These are phyloP conservation scores for Mrakiaceae sp. DNA, from an alignment of 1,284 basidiomycete species.

Conservation along the genomic window DNA sequence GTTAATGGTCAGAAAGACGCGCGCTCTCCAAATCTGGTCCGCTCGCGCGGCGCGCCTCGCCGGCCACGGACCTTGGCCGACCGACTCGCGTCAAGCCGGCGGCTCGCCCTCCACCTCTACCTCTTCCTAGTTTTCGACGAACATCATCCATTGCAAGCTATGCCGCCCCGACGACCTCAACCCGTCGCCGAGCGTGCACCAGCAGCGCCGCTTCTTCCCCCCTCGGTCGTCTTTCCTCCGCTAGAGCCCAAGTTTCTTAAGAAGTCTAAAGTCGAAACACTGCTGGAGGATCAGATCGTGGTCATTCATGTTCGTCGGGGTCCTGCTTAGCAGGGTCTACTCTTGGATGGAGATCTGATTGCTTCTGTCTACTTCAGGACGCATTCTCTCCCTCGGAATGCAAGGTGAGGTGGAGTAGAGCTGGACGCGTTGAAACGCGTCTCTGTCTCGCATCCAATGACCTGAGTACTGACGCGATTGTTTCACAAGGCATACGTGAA, in stretches of 20 bases:
- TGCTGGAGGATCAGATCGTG: conserved; percentile 55
- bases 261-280: conserved; percentile 37
- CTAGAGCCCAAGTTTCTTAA: conserved; percentile 28
- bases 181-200: no score
- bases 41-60: no score
- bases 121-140: no score
- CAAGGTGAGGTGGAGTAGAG: not conserved
- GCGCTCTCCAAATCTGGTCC: not conserved
- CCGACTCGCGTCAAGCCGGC: no score
- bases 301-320: conserved; percentile 45
- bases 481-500: conserved; percentile 47
- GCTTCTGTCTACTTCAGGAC: not conserved
- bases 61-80: no score
- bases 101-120: no score
- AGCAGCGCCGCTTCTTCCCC: not conserved
- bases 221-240: conserved; percentile 17
- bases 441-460: not conserved
- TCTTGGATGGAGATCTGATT: no score
- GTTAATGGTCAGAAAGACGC: not conserved
- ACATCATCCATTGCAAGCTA: no score
- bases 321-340: no score
- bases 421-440: not conserved
- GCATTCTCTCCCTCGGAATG: conserved; percentile 17
- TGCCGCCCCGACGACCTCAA: no score
- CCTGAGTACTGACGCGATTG: conserved; percentile 38